phyloP scores from a whole-genome alignment of 257 asterid genomes.

The Solanum etuberosum region DNA sequence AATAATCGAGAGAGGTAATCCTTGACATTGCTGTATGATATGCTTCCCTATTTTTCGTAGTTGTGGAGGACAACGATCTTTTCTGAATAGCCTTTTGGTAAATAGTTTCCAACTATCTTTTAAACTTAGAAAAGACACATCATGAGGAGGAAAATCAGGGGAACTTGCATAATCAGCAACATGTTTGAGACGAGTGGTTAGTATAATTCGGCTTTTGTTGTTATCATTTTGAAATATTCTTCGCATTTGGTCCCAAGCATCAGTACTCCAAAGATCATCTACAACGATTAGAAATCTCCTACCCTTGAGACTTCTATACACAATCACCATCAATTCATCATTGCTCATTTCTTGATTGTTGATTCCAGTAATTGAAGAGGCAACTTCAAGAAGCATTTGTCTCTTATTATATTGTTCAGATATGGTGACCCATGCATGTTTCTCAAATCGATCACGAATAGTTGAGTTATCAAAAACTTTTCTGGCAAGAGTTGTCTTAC shows the following conservation, averaged over 20 bases:
- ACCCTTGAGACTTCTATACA: background rate
- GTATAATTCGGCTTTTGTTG: background rate
- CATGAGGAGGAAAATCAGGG: background rate
- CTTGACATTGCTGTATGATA: background rate
- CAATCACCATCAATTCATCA: background rate
- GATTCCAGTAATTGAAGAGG: background rate
- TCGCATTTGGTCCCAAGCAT: background rate
- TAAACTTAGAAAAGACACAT: background rate
- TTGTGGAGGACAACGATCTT: background rate
- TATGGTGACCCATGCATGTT: background rate
- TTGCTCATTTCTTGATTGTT: background rate
- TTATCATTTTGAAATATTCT: background rate
- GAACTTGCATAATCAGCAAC: background rate
- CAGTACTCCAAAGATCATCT: constrained; percentile 9
- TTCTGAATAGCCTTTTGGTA: background rate
- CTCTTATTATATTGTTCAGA: background rate
- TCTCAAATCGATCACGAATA: background rate
- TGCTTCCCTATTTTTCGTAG: background rate
- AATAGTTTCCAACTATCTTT: constrained; percentile 5
- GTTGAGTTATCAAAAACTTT: background rate
- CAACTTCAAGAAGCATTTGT: background rate
- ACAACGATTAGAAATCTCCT: constrained; percentile 4
- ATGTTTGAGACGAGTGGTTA: background rate
- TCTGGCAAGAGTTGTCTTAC: background rate
- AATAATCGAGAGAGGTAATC: background rate